A percentile compares a stretch with the other conserved stretches of the same genome.
Conservation (phyloP, 2,329 filamentous ascomycete species). For the Penicillium sumatraense region DNA sequence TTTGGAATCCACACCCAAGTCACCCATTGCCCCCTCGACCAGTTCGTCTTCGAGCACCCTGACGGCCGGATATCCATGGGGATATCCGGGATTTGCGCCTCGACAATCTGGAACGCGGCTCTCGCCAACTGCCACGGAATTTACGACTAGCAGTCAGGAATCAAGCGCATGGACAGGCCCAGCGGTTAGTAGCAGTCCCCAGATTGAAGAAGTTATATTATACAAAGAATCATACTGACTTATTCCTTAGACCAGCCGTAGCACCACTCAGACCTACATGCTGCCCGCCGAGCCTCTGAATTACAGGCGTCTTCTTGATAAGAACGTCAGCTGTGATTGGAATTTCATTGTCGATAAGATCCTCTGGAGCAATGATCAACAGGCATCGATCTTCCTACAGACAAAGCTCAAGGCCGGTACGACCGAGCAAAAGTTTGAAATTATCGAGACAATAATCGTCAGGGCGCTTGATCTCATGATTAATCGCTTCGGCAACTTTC, state of each 20-base stretch:
- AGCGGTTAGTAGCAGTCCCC: conserved; percentile 66
- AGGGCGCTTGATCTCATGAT: conserved; percentile 97
- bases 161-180: conserved; percentile 39
- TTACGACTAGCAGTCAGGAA: conserved; percentile 57
- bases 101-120: conserved; percentile 67
- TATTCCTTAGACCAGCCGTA: conserved; percentile 42
- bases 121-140: conserved; percentile 75
- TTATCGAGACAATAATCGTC: conserved; percentile 92
- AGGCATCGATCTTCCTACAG: conserved; percentile 97
- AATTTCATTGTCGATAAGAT: conserved; percentile 99
- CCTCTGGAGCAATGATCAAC: conserved; percentile 98
- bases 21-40: conserved; percentile 25
- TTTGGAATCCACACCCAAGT: conserved; percentile 30
- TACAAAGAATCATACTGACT: too few relatives aligned
- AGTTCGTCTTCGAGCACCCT: conserved; percentile 39
- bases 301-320: conserved; percentile 91
- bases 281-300: conserved; percentile 90
- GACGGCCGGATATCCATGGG: conserved; percentile 40
- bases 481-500: conserved; percentile 97
- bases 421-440: conserved; percentile 93
- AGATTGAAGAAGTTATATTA: too few relatives aligned
- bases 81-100: conserved; percentile 60
- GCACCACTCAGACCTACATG: conserved; percentile 74
- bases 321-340: conserved; percentile 97
- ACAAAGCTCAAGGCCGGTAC: conserved; percentile 98